Base-by-base conservation (phyloP, 2,329 filamentous ascomycete species). In the Gremmenia infestans region DNA sequence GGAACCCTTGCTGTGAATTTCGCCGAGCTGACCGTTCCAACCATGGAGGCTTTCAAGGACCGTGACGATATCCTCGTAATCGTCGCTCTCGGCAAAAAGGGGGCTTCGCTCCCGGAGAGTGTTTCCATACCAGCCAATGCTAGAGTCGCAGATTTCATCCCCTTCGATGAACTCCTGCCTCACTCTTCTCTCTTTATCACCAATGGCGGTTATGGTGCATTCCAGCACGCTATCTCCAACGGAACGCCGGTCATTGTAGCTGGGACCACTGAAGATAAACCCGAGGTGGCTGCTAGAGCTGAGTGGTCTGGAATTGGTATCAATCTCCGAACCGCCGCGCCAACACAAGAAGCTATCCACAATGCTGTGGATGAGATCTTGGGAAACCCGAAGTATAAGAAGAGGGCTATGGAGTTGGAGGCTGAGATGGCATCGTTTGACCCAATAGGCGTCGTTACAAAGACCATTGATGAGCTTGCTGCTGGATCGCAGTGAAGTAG, bases 161-260 rank as follows among this genome's bases (percentile, higher is more conserved):
- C 72, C 12, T 73, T 70, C 51, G 70, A 73, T 48, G 62, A 70
- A 9, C 48, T 73, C 4, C 63, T 74, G 1, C 68, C 67, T 14
- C 50, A 72, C 57, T 62, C 63, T 17, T 63, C 68, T 36, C 57
- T 71, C 1, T 69, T 73, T 39, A 63, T 74, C 22, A 70, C 68
- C 0, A 73, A 72, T 40, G 72, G 71, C 43, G 71, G 72, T 2
- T 74, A 72, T 52, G 71, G 71, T 22, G 68, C 66, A 4, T 66
- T 73, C 11, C 67, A 70, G 42, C 70, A 72, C 49, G 64, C 64
- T 14, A 60, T 73, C 4, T 54, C 58, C 4, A 60, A 65, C 19
- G 72, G 70, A 3, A 63, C 69, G 4, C 72, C 72, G 0, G 61
- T 73, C 56, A 64, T 73, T 5, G 51, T 72, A 5, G 66, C 67